Evolutionary conservation across 495 filamentous ascomycete species (phyloP).

Genomic region (Podospora tetraspora): DNA sequence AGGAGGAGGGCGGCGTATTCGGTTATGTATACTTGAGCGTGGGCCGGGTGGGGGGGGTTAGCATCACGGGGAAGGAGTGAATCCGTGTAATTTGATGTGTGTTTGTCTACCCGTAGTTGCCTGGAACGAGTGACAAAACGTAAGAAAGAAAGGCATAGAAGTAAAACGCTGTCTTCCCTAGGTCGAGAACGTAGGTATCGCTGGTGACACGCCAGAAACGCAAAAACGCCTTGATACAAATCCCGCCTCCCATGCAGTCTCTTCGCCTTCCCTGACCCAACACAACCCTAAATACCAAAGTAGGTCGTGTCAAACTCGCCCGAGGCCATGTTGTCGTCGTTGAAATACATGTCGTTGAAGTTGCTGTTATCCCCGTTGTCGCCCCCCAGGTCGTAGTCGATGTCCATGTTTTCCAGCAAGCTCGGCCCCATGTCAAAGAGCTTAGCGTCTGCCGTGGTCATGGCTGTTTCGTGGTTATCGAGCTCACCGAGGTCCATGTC

Average conservation of each 20-base stretch:
- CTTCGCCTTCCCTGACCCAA: background rate
- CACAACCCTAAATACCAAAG: constrained; percentile 2
- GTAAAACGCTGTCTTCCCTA: background rate
- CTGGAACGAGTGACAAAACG: background rate
- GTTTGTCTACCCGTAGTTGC: background rate
- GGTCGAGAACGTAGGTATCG: background rate
- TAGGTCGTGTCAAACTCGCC: constrained; percentile 35
- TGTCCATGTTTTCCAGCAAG: constrained; percentile 32
- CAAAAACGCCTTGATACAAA: background rate
- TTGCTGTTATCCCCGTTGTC: constrained; percentile 33
- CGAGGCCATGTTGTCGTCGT: constrained; percentile 29
- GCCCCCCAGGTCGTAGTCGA: constrained; percentile 33
- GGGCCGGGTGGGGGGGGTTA: background rate
- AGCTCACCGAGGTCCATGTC: constrained; percentile 13
- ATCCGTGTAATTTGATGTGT: background rate
- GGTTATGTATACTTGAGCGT: background rate
- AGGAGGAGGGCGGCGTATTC: constrained; percentile 22
- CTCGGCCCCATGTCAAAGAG: constrained; percentile 34
- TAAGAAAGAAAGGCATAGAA: background rate
- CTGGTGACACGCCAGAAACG: background rate
- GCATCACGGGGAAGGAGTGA: too few relatives aligned
- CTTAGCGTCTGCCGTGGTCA: constrained; percentile 27
- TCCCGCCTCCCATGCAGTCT: background rate
- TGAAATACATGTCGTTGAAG: constrained; percentile 41
- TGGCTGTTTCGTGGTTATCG: constrained; percentile 15